Conservation (phyloP, 75 land plant species). For the Isoetes taiwanensis region DNA sequence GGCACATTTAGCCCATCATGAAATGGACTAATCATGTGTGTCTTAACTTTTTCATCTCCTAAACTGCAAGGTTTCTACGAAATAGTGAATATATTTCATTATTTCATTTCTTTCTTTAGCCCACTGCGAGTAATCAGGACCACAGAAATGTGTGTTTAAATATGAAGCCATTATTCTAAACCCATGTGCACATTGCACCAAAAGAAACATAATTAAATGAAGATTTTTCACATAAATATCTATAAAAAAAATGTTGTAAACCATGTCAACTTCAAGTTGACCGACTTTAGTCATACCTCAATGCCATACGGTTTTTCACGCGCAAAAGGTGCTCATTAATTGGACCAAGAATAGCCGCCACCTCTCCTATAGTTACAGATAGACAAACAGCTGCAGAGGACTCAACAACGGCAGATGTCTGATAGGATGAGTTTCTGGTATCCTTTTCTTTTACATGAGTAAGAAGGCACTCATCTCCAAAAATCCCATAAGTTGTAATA, state of each 20-base stretch:
- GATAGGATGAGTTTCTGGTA: slow-evolving; percentile 2
- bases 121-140: too few species aligned
- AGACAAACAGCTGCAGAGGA: slow-evolving; percentile 6
- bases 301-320: slow-evolving; percentile 13
- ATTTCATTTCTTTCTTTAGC: too few species aligned
- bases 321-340: slow-evolving; percentile 23
- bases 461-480: slow-evolving; percentile 23
- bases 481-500: slow-evolving; percentile 19
- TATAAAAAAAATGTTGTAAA: background rate
- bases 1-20: too few species aligned
- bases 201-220: slow-evolving; percentile 1
- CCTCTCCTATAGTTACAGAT: slow-evolving; percentile 15
- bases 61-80: too few species aligned
- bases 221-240: background rate
- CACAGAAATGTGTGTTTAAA: too few species aligned
- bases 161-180: background rate
- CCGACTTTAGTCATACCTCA: slow-evolving; percentile 9
- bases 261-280: too few species aligned
- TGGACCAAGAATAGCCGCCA: slow-evolving; percentile 16
- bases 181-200: too few species aligned
- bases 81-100: too few species aligned
- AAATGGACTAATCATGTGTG: too few species aligned
- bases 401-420: slow-evolving; percentile 15
- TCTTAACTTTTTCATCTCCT: too few species aligned
- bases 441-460: slow-evolving; percentile 2